phyloP scores from a whole-genome alignment of 208 protist species.

The Leishmania turanica region DNA sequence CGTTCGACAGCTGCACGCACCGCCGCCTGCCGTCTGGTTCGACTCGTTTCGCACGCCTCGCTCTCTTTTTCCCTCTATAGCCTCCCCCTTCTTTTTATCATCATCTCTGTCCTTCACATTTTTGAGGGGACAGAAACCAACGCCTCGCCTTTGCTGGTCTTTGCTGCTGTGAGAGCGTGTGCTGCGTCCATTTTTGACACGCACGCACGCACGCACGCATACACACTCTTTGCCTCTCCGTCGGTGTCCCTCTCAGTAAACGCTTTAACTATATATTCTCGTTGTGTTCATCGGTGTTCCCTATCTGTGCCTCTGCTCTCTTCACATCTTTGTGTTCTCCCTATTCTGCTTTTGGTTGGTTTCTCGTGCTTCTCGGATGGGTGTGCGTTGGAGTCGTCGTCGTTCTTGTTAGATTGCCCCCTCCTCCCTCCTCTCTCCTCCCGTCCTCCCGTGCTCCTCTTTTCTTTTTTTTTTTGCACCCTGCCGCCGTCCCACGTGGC shows the following conservation, averaged over 20 bases:
- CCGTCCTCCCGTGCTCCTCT: neutral
- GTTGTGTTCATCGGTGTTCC: neutral
- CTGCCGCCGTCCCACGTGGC: neutral
- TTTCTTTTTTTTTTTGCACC: neutral
- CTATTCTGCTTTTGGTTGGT: neutral
- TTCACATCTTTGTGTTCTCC: too few species aligned
- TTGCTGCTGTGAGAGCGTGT: neutral
- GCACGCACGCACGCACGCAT: neutral
- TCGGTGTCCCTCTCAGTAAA: neutral
- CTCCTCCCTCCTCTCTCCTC: neutral
- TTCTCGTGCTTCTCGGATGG: neutral
- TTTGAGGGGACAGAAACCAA: neutral
- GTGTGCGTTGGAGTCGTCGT: neutral
- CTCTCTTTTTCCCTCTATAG: neutral
- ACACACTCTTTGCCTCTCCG: conserved; percentile 1
- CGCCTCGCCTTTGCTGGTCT: neutral
- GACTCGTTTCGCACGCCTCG: neutral
- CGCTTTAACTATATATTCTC: neutral
- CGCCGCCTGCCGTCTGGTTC: neutral
- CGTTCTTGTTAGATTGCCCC: neutral
- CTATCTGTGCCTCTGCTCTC: neutral
- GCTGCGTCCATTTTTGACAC: neutral
- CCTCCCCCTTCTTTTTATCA: neutral
- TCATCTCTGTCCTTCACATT: neutral
- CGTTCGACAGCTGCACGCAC: neutral